Conservation (phyloP, 768 basidiomycete species). For the Trametes punicea region DNA sequence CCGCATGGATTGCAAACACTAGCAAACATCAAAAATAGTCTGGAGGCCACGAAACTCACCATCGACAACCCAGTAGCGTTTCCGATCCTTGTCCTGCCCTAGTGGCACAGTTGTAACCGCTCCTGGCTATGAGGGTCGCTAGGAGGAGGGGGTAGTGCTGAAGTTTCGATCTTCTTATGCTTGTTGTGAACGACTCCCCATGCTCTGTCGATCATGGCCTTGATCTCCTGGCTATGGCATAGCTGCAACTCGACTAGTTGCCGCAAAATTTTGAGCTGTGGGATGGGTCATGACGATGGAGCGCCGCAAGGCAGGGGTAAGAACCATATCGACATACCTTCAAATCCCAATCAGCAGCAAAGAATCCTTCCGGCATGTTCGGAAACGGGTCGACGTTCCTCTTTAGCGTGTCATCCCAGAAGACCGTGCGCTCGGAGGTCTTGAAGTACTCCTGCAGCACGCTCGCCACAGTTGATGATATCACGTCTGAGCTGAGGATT, state of each 20-base stretch:
- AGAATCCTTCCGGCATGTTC: constrained; percentile 67
- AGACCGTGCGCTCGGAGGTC: constrained; percentile 68
- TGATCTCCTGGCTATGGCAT: constrained; percentile 62
- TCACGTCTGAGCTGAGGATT: constrained; percentile 75
- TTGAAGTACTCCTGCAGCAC: constrained; percentile 74
- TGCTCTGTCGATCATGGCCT: constrained; percentile 72
- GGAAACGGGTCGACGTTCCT: constrained; percentile 74
- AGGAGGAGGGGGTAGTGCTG: constrained; percentile 48
- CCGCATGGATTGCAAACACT: constrained; percentile 57
- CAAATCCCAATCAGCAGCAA: constrained; percentile 74
- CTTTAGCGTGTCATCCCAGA: constrained; percentile 70
- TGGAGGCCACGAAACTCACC: constrained; percentile 53
- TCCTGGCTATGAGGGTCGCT: constrained; percentile 66
- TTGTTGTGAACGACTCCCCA: constrained; percentile 85
- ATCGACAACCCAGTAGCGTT: constrained; percentile 85
- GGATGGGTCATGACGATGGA: constrained; percentile 11
- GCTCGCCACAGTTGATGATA: constrained; percentile 68
- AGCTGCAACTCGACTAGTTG: constrained; percentile 86
- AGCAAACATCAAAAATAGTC: constrained; percentile 50
- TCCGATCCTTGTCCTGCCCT: constrained; percentile 72
- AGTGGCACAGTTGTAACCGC: constrained; percentile 64
- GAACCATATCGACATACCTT: constrained; percentile 52
- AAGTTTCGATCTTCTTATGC: constrained; percentile 74
- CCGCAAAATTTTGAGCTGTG: constrained; percentile 76
- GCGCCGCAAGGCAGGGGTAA: constrained; percentile 21